phyloP scores from a whole-genome alignment of 129 eudicot species.

The Solidago caesia region DNA sequence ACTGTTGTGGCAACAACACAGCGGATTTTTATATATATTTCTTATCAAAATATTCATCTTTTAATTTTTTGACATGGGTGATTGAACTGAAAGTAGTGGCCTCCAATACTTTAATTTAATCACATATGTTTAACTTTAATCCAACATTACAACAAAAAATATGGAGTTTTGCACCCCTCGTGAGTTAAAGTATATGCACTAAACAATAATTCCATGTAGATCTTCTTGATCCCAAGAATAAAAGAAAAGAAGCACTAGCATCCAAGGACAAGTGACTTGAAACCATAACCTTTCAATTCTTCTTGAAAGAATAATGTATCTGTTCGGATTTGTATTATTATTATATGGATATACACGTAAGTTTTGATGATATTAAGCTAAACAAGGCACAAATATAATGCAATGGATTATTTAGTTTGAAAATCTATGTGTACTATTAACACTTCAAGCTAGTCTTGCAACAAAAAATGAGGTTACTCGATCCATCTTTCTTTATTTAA shows the following conservation, averaged over 20 bases:
- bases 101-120: conserved; percentile 14
- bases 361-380: no score
- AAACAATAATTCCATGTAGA: conserved; percentile 4
- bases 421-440: background rate
- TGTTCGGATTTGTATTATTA: background rate
- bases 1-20: background rate
- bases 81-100: conserved; percentile 31
- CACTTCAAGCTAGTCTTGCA: no score
- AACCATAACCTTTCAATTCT: conserved; percentile 10
- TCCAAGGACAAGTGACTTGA: background rate
- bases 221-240: conserved; percentile 32
- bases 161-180: conserved; percentile 23
- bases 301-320: background rate
- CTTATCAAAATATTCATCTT: conserved; percentile 11
- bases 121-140: conserved; percentile 29
- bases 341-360: no score
- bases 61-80: conserved; percentile 9
- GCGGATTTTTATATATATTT: background rate
- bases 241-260: background rate
- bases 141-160: conserved; percentile 19
- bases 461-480: no score
- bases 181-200: conserved; percentile 23
- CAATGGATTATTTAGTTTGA: no score
- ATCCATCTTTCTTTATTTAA: no score
- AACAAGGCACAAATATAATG: no score